Percentiles rank a stretch among this genome's conserved stretches.
Evolutionary conservation across 805 yeast species (phyloP).

Genomic region (Suhomyces prunicola): DNA sequence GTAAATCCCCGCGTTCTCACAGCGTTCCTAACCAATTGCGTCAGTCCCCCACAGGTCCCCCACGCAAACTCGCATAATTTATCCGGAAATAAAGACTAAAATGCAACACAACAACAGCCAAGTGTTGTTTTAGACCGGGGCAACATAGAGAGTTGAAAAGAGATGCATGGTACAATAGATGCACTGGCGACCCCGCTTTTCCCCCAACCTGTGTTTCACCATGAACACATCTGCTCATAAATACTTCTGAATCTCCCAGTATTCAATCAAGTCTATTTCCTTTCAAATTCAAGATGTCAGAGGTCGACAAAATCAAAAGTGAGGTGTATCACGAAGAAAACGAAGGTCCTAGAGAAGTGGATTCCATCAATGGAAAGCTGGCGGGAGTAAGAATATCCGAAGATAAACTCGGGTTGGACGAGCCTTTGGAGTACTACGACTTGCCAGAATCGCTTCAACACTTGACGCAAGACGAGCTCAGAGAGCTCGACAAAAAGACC

Average conservation of each 20-base stretch:
- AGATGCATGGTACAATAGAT: not conserved
- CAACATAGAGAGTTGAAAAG: not conserved
- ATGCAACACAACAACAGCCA: not conserved
- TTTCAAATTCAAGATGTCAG: not conserved
- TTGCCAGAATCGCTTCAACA: conserved; percentile 32
- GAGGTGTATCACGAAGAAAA: conserved; percentile 1
- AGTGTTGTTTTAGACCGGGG: not conserved
- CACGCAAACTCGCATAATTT: not conserved
- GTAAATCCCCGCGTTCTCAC: not conserved
- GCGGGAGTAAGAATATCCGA: not conserved
- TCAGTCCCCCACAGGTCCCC: not conserved
- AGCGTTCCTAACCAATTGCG: not conserved
- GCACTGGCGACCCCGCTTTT: not conserved
- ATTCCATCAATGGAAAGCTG: not conserved
- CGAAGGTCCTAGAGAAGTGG: conserved; percentile 1
- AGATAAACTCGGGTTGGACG: conserved; percentile 1
- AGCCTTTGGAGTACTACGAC: conserved; percentile 8
- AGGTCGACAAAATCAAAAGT: not conserved
- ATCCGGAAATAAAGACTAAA: not conserved
- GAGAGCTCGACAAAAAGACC: conserved; percentile 39
- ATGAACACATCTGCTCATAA: not conserved
- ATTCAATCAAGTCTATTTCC: not conserved
- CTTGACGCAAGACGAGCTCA: conserved; percentile 42
- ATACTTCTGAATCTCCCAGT: not conserved
- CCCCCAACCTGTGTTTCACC: not conserved